Base-by-base conservation (phyloP, 768 basidiomycete genomes). In the Sistotremastrum niveocremeum region DNA sequence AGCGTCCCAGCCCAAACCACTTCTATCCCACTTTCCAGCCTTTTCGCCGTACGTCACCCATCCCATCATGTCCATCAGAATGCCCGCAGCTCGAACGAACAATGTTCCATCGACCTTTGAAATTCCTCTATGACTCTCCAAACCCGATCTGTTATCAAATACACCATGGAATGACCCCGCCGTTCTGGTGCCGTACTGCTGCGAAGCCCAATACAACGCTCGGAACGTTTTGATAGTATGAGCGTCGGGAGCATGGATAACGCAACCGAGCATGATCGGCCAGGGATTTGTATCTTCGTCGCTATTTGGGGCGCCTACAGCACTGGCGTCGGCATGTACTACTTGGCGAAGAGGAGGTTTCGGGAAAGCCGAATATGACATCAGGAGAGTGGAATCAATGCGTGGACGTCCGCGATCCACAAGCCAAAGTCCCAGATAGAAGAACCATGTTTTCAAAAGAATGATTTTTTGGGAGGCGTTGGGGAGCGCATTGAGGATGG, bases 1-100 rank as follows among this genome's bases (percentile, higher is more conserved):
- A 6, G 68, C 74, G 47, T 78, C 74, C 74, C 76, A 79, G 1
- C 76, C 77, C 37, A 77, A 59, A 3, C 67, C 76, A 56, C 71
- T 74, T 31, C 67, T 49, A 57, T 79, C 77, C 79, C 79, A 79
- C 2, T 54, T 37, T 11, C 71, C 68, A 37, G 60, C 66, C 37
- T 59, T 49, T 56, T 79, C 69, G 3, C 77, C 77, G 59, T 71
- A 61, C 6, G 62, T 55, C 1, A 71, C 69, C 77, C 76, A 79
- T 0, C 77, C 74, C 51, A 78, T 57, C 8, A 61, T 68, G 41
- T 76, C 63, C 69, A 75, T 67, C 59, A 76, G 51, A 33, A 75
- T 64, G 0, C 76, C 77, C 5, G 76, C 77, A 10, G 75, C 70
- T 37, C 77, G 61, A 4, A 74, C 66, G 52, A 79, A 79, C 12